Conservation (phyloP, 129 eudicot genomes). For the Flaveria sonorensis region DNA sequence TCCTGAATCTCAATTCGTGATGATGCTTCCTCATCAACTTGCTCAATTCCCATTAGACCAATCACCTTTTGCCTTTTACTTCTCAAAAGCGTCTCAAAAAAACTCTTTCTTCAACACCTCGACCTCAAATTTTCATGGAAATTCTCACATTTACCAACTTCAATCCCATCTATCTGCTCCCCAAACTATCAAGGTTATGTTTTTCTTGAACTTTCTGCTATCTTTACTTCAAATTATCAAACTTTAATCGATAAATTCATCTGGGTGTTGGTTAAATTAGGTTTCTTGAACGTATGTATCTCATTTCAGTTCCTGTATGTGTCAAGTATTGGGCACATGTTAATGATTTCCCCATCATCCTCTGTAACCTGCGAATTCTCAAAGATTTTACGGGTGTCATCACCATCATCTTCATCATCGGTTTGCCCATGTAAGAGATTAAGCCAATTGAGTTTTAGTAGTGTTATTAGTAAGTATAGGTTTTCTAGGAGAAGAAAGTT, state of each 20-base stretch:
- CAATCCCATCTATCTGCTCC: constrained; percentile 31
- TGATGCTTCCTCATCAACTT: constrained; percentile 41
- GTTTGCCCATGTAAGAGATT: constrained; percentile 50
- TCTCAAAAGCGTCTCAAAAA: background rate
- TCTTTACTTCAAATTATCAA: background rate
- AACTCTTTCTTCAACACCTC: background rate
- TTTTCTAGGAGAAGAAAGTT: constrained; percentile 27
- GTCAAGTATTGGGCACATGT: constrained; percentile 27
- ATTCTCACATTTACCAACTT: constrained; percentile 14
- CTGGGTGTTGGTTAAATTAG: constrained; percentile 11
- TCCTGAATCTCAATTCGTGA: constrained; percentile 39
- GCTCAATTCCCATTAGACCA: constrained; percentile 27
- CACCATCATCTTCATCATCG: constrained; percentile 31
- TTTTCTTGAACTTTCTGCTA: constrained; percentile 25
- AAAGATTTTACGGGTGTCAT: constrained; percentile 39
- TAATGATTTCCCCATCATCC: constrained; percentile 45
- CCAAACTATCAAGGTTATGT: constrained; percentile 38
- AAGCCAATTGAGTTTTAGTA: constrained; percentile 7
- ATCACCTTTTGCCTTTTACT: constrained; percentile 2
- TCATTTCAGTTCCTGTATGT: constrained; percentile 22
- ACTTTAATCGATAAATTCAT: background rate
- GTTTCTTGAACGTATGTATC: constrained; percentile 37
- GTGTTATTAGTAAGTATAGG: constrained; percentile 35
- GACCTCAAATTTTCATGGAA: constrained; percentile 29
- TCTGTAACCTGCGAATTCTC: constrained; percentile 33